Base-by-base conservation (phyloP, 2,329 filamentous ascomycete species). In the Malbranchea zuffiana region DNA sequence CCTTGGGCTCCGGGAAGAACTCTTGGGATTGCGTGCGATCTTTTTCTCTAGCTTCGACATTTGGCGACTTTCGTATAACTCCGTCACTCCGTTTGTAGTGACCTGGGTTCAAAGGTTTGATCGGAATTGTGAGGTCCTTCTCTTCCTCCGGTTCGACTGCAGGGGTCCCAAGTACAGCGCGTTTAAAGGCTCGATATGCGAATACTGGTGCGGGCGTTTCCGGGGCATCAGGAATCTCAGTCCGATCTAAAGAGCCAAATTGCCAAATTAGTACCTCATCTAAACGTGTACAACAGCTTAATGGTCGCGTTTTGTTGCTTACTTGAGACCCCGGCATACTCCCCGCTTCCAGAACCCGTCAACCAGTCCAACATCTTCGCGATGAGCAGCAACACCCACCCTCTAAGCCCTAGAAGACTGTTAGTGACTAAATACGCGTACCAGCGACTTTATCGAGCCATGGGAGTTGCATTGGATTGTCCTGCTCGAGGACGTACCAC, bases 181-280 rank as follows among this genome's bases (percentile, higher is more conserved):
- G 68, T 56, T 75, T 69, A 62, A 79, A 76, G 11, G 77, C 77
- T 49, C 76, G 75, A 39, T 78, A 70, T 12, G 75, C 75, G 52
- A 81, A 81, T 15, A 79, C 66, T 31, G 75, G 75, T 31, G 75
- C 76, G 6, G 77, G 76, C 1, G 77, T 80, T 46, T 78, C 73
- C 33, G 74, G 75, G 5, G 69, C 61, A 27, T 78, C 74, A 41
- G 69, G 49, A 41, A 62, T 56, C 15, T 38, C 33, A 13, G 33
- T 40, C 13, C 38, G 37, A 21, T 41, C 41, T 43, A 18, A 24
- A n/a, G n/a, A 43, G 21, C n/a, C n/a, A n/a, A n/a, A n/a, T n/a
- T n/a, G n/a, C n/a, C n/a, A n/a, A n/a, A n/a, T n/a, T n/a, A n/a
- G n/a, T n/a, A n/a, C n/a, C n/a, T n/a, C n/a, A n/a, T n/a, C n/a